Base-by-base conservation (phyloP, 257 asterid species). In the Plantago major region DNA sequence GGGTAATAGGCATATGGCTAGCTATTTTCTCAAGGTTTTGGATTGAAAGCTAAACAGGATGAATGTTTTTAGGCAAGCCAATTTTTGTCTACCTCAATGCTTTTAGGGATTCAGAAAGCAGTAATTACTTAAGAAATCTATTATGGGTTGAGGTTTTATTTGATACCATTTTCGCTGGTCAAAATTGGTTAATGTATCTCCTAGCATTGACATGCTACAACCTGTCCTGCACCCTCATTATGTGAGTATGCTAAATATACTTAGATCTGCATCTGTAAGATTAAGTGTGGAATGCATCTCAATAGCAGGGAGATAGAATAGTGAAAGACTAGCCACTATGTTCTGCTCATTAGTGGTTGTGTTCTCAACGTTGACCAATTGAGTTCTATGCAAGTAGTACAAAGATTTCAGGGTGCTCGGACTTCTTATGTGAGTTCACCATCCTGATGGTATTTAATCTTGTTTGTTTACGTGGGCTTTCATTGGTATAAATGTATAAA, bases 381-480 rank as follows among this genome's bases (percentile, higher is more conserved):
- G 4, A 50, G 37, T 33, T 13, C 37, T 17, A 13, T 50, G 37
- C 37, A 42, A 58, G 50, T 12, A 67, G 54, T 62, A 10, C 33
- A 11, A 22, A 18, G 12, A 40, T 9, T 19, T 19, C 47, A n/a
- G 60, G 44, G 56, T 48, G 60, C 57, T 55, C 40, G 63, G 44
- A 55, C 10, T 55, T 59, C 56, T 58, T 42, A 18, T 50, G 52
- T 40, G 28, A 70, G 11, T n/a, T 12, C 46, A 46, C 30, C 44
- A 38, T 38, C 3, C 22, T 7, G 50, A 49, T 58, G 33, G 5
- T 19, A 46, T 30, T 1, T 56, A 43, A 26, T 10, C 54, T 48
- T 28, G 43, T 42, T 43, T 63, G 18, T 46, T 26, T 66, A 47
- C 15, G 9, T 17, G 9, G 15, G 64, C 42, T 46, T 53, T 56